Percentiles rank a stretch among this genome's conserved stretches.
Conservation (phyloP, 805 yeast genomes). For the Spathaspora arborariae region DNA sequence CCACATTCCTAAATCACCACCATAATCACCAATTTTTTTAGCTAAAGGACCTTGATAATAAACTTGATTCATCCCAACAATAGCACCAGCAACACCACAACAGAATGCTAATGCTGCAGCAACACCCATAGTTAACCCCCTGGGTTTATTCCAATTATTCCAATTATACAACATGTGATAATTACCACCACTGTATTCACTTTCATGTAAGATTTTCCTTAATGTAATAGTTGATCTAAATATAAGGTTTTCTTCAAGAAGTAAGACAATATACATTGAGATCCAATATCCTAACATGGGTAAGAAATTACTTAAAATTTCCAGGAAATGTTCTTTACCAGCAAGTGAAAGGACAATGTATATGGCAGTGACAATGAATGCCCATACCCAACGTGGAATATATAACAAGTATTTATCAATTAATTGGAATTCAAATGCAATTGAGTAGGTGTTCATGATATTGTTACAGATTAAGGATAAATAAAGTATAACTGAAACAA, state of each 20-base stretch:
- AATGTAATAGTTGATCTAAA: slow-evolving; percentile 22
- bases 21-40: slow-evolving; percentile 22
- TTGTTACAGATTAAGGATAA: slow-evolving; percentile 33
- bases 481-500: slow-evolving; percentile 27
- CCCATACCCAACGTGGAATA: slow-evolving; percentile 38
- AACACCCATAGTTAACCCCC: slow-evolving; percentile 26
- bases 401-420: slow-evolving; percentile 22
- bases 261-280: slow-evolving; percentile 31
- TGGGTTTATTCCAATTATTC: slow-evolving; percentile 25
- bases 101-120: slow-evolving; percentile 31
- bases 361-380: slow-evolving; percentile 27
- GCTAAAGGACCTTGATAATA: slow-evolving; percentile 39
- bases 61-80: slow-evolving; percentile 38
- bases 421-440: slow-evolving; percentile 32
- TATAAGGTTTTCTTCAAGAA: slow-evolving; percentile 33
- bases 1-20: slow-evolving; percentile 37
- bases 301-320: slow-evolving; percentile 34
- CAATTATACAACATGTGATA: slow-evolving; percentile 22
- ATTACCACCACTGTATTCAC: slow-evolving; percentile 19
- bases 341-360: slow-evolving; percentile 30
- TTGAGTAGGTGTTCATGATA: slow-evolving; percentile 34
- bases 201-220: slow-evolving; percentile 18
- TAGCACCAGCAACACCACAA: slow-evolving; percentile 35
- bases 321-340: slow-evolving; percentile 30
- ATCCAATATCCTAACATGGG: slow-evolving; percentile 43